Conservation (phyloP, 2,329 filamentous ascomycete genomes). For the Pseudogymnoascus sp. region DNA sequence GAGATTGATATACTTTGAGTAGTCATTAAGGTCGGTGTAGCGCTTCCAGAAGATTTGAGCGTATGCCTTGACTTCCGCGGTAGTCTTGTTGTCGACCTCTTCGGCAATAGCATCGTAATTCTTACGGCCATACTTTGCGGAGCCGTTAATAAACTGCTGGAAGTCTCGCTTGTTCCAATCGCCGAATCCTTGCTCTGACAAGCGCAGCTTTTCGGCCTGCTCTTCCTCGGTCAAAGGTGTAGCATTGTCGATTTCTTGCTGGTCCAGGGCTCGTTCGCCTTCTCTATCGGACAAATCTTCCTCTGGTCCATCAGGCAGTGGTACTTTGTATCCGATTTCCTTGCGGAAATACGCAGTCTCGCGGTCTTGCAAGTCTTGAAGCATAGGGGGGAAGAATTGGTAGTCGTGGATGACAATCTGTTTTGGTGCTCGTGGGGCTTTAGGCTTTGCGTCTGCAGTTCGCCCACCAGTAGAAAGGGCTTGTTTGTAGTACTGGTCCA, state of each 20-base stretch:
- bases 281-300: conserved; percentile 80
- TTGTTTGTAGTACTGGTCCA: conserved; percentile 97
- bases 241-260: conserved; percentile 89
- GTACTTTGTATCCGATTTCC: conserved; percentile 91
- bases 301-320: conserved; percentile 79
- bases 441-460: conserved; percentile 80
- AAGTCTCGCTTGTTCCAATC: conserved; percentile 98
- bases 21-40: conserved; percentile 84
- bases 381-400: conserved; percentile 83
- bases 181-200: conserved; percentile 79
- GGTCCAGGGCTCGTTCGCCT: conserved; percentile 78
- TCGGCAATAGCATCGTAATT: conserved; percentile 79
- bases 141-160: conserved; percentile 95
- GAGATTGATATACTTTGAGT: conserved; percentile 76
- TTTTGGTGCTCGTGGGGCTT: conserved; percentile 90
- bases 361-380: conserved; percentile 86
- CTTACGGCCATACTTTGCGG: conserved; percentile 80
- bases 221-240: conserved; percentile 84
- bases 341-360: conserved; percentile 95
- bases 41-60: conserved; percentile 96
- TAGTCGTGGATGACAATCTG: conserved; percentile 91
- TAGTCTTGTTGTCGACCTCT: conserved; percentile 85
- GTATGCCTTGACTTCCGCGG: conserved; percentile 80
- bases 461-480: conserved; percentile 74
- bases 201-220: conserved; percentile 72